Evolutionary conservation across 2,329 filamentous ascomycete genomes (phyloP), one percentile per base, ranked within the genome.

Genomic region (Cladosporium sp.): DNA sequence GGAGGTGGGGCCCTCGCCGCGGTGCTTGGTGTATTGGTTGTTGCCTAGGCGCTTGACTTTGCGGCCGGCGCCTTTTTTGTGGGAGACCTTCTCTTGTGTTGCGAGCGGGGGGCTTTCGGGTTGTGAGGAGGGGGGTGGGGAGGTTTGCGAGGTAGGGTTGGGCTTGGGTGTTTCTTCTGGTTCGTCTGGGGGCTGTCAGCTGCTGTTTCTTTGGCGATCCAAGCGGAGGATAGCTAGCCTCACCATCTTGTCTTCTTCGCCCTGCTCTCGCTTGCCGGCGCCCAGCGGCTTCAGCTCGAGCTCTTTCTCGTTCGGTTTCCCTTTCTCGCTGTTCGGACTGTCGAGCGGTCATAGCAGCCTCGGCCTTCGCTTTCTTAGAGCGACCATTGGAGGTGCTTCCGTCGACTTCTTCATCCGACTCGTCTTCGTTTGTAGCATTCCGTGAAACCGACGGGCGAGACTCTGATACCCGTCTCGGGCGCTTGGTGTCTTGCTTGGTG

Each of bases 231-330:
- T 9, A 11, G 34, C 34, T 48, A 52, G 42, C 61, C 74, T 64
- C 76, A 91, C 89, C 89, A 65, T 95, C 90, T 59, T 79, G 85
- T 68, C 89, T 84, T 61, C 90, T 82, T 57, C 89, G 81, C 60
- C 93, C 90, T 40, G 87, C 84, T 52, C 89, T 82, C 46, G 86
- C 87, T 75, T 92, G 93, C 56, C 90, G 81, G 68, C 91, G 87
- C 61, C 79, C 88, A 19, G 84, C 83, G 33, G 86, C 84, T 65
- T 95, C 91, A 31, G 81, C 78, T 52, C 85, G 80, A 60, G 85
- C 83, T 43, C 81, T 77, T 61, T 95, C 89, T 49, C 82, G 82
- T 58, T 95, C 89, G 61, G 72, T 74, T 31, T 77, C 74, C 35
- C 72, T 70, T 31, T 89, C 86, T 55, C 81, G 81, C 56, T 86